These are phyloP conservation scores for Colletotrichum musicola DNA, from an alignment of 2,329 filamentous ascomycete genomes.

Conservation along the genomic window DNA sequence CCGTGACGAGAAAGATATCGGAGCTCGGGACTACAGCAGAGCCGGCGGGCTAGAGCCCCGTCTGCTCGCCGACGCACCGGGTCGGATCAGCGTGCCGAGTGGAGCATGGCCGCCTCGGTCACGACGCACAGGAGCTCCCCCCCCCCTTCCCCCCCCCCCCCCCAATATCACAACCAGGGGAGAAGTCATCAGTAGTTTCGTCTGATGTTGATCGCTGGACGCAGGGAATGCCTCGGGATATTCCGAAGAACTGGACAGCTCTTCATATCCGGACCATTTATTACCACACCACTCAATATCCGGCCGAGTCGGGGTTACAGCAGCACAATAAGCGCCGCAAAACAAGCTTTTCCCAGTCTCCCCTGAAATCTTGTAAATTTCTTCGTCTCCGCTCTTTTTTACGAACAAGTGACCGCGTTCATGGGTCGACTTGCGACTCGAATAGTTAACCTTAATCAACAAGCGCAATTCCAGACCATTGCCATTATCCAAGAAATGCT, in stretches of 20 bases:
- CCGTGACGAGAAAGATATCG: too few species aligned
- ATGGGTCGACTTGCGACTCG: constrained; percentile 1
- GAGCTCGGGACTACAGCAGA: neutral
- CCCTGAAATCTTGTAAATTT: constrained; percentile 1
- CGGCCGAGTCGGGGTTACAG: neutral
- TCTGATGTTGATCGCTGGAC: constrained; percentile 10
- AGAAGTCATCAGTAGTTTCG: neutral
- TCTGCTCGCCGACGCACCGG: neutral
- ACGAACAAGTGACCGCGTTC: neutral
- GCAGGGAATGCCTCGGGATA: neutral
- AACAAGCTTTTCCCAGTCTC: constrained; percentile 9
- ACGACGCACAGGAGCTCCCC: too few species aligned
- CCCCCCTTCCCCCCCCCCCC: too few species aligned
- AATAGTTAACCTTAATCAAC: neutral
- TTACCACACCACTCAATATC: neutral
- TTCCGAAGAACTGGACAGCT: neutral
- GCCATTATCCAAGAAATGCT: neutral
- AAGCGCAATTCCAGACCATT: neutral
- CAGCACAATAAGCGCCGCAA: neutral
- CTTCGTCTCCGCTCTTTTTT: neutral
- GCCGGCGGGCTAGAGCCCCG: too few species aligned
- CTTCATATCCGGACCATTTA: neutral
- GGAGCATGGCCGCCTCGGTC: too few species aligned
- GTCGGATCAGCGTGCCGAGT: neutral
- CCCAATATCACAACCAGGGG: neutral